Percentiles rank a stretch among this genome's conserved stretches.
These are phyloP conservation scores for Rhodotorula sp. DNA, from an alignment of 1,284 basidiomycete species.

Conservation along the genomic window DNA sequence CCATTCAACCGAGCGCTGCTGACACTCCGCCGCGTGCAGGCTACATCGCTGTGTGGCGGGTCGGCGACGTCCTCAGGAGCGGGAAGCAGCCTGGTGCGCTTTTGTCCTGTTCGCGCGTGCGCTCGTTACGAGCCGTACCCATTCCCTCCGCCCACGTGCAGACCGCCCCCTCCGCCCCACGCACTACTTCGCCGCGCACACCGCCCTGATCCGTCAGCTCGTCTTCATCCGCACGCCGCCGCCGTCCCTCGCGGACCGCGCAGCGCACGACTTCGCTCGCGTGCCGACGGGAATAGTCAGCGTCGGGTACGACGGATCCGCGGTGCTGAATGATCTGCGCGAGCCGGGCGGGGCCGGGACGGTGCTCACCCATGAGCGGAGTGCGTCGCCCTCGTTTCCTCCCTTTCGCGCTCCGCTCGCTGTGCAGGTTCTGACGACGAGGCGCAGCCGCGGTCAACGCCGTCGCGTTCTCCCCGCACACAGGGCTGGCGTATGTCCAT, in stretches of 20 bases:
- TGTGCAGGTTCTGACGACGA: no score
- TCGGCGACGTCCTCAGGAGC: conserved; percentile 15
- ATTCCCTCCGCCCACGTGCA: neutral
- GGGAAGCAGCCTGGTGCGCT: neutral
- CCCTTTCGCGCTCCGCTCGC: neutral
- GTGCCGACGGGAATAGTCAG: conserved; percentile 72
- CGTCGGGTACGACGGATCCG: conserved; percentile 74
- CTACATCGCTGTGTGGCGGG: conserved; percentile 27
- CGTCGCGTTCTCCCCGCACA: conserved; percentile 24
- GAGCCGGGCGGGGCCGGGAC: conserved; percentile 60
- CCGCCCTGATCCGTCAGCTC: conserved; percentile 73
- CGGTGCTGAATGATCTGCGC: conserved; percentile 70
- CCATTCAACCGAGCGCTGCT: neutral
- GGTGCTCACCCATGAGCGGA: conserved; percentile 71
- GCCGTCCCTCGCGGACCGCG: conserved; percentile 51
- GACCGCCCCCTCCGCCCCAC: conserved; percentile 42
- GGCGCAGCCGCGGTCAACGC: conserved; percentile 20
- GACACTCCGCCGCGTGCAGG: neutral
- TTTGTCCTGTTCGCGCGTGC: no score
- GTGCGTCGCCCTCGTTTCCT: conserved; percentile 35
- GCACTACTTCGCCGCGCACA: conserved; percentile 70
- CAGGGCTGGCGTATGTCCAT: conserved; percentile 27
- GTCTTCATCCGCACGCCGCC: conserved; percentile 71
- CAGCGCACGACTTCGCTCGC: conserved; percentile 51
- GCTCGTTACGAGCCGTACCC: no score